Base-by-base conservation (phyloP, 2,329 filamentous ascomycete species). In the Coniosporium tulheliwenetii region DNA sequence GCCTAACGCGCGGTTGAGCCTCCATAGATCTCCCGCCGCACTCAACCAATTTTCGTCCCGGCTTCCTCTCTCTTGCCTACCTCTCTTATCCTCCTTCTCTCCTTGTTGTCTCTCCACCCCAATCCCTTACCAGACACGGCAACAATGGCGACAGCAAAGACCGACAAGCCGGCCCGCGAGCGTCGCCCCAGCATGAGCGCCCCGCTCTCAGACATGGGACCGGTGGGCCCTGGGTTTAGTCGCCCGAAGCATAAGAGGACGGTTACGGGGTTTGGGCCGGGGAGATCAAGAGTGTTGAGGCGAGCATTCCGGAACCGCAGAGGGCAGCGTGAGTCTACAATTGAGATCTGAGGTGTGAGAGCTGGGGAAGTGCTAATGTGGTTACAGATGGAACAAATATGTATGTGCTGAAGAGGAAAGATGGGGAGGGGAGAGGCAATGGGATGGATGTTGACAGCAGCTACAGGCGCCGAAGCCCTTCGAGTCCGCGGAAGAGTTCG, bases 191-290 rank as follows among this genome's bases (percentile, higher is more conserved):
- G 85, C 14, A 80, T 74, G 43, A 77, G 81, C 49, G 84, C 84
- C 51, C 87, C 87, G 37, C 79, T 95, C 51, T 76, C 83, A 48
- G 85, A 94, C 57, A 79, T 96, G 46, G 87, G 86, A 48, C 80
- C 84, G 13, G 77, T 95, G 43, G 81, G 81, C n/a, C 85, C 86
- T 34, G 80, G 79, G 35, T 89, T 93, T 58, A 79, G 82, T 64
- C 77, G 91, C 45, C 91, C 91, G 37, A 98, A 96, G 67, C 91
- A 98, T 68, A 95, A 85, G 71, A 77, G 91, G 50, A 96, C 89
- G n/a, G 83, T 84, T 49, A 98, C 91, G 8, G 91, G 91, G 8
- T 91, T 96, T 57, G 87, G 86, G 30, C 74, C 86, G 26, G 75
- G 31, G 91, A 98, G 58, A 95, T 95, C 69, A 95, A 94, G 69